Percentiles rank a stretch among this genome's conserved stretches.
phyloP scores from a whole-genome alignment of 208 protist genomes.

The Porcisia deanei region DNA sequence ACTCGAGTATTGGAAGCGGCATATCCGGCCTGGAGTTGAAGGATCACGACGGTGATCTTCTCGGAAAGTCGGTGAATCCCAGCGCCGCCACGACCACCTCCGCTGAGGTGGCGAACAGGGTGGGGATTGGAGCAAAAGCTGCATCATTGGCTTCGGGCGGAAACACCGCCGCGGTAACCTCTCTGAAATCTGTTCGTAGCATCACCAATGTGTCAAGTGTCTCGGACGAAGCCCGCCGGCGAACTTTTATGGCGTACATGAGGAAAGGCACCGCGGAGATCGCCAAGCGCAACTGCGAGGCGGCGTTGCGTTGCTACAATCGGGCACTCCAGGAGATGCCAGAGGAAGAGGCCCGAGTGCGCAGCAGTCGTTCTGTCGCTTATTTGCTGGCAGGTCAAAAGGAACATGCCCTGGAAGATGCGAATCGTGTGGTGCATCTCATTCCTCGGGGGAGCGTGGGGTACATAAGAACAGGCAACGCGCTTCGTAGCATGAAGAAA shows the following conservation, averaged over 20 bases:
- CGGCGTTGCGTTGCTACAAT: slow-evolving; percentile 71
- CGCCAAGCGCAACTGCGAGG: slow-evolving; percentile 52
- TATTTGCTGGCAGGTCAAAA: slow-evolving; percentile 53
- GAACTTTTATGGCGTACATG: slow-evolving; percentile 50
- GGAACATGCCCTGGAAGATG: slow-evolving; percentile 57
- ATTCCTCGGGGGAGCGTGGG: slow-evolving; percentile 55
- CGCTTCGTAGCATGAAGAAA: slow-evolving; percentile 65
- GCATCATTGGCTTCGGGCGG: background rate
- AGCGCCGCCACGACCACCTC: slow-evolving; percentile 2
- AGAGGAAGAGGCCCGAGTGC: slow-evolving; percentile 59
- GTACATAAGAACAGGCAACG: slow-evolving; percentile 80
- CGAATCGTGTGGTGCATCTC: slow-evolving; percentile 59
- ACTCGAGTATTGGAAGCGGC: slow-evolving; percentile 37
- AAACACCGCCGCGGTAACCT: background rate
- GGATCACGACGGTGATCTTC: slow-evolving; percentile 22
- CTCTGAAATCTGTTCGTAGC: slow-evolving; percentile 13
- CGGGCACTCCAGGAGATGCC: slow-evolving; percentile 54
- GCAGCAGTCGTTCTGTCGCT: slow-evolving; percentile 75
- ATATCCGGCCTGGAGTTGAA: slow-evolving; percentile 25
- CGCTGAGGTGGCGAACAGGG: slow-evolving; percentile 3
- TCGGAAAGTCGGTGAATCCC: slow-evolving; percentile 26
- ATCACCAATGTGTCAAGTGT: background rate
- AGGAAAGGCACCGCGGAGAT: slow-evolving; percentile 64
- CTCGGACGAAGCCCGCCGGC: slow-evolving; percentile 26
- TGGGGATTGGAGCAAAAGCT: background rate